Evolutionary conservation across 2,329 filamentous ascomycete genomes (phyloP), one percentile per base, ranked within the genome.

Genomic region (Xylariaceae sp.): DNA sequence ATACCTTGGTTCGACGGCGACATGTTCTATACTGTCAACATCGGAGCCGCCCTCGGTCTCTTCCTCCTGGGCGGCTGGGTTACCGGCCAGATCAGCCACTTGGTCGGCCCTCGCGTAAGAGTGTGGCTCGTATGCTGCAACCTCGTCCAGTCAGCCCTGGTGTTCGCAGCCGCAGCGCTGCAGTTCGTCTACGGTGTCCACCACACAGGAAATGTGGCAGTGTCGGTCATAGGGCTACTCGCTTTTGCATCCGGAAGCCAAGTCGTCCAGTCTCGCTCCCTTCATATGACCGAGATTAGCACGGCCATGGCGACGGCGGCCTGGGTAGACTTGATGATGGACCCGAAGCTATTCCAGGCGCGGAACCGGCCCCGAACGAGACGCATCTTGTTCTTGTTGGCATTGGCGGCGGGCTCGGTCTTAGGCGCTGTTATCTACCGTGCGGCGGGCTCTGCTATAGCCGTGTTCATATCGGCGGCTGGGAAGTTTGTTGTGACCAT

Each of bases 221-320:
- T 74, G 24, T 56, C 58, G 3, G 68, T 70, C 5, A 63, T 80
- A 31, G 66, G 61, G 1, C 53, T 78, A 27, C 61, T 81, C 19
- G 74, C 76, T 0, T 70, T 74, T 34, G 68, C 75, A 0, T 66
- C 74, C 0, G 76, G 77, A 0, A 73, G 68, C 33, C 77, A 81
- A 53, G 75, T 82, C 0, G 75, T 77, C 3, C 69, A 75, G 60
- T 68, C 68, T 2, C 64, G 76, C 16, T 66, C 69, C 27, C 54
- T 81, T 39, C 59, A 65, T 31, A 71, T 79, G 59, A 73, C 73
- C 0, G 77, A 82, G 55, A 80, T 81, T 50, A 77, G 68, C 41
- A 81, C 78, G 0, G 76, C 77, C 17, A 81, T 81, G 75, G 76
- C 75, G 0, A 81, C 77, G 4, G 75, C 77, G 0, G 76, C 77